Percentiles rank a stretch among this genome's conserved stretches.
Conservation (phyloP, 805 yeast genomes). For the Diddensiella caesifluorescens region DNA sequence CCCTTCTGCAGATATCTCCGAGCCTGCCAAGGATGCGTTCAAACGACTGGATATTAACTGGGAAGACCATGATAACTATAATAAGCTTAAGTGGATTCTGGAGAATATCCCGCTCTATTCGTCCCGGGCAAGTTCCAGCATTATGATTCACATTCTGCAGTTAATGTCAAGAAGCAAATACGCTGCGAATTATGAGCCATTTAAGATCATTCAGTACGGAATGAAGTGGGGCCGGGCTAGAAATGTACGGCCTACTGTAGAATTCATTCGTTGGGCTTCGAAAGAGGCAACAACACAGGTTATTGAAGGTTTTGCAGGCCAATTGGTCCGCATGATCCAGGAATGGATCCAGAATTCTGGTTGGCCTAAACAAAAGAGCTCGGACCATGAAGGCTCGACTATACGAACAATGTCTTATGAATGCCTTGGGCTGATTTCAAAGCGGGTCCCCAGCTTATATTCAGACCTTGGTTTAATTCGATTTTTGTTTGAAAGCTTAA, state of each 20-base stretch:
- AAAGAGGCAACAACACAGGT: too few relatives aligned
- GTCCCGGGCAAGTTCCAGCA: too few relatives aligned
- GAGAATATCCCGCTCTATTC: too few relatives aligned
- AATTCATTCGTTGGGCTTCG: too few relatives aligned
- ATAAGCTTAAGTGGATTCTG: background rate
- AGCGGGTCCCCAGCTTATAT: constrained; percentile 40
- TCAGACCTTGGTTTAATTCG: constrained; percentile 49
- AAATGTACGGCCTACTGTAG: too few relatives aligned
- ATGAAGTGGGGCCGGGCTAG: too few relatives aligned
- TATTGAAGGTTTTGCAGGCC: too few relatives aligned
- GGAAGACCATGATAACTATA: background rate
- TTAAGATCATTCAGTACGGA: constrained; percentile 36
- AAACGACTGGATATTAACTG: constrained; percentile 45
- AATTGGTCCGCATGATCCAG: too few relatives aligned
- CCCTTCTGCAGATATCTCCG: constrained; percentile 48
- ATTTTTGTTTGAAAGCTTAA: constrained; percentile 66
- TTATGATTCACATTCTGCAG: constrained; percentile 54
- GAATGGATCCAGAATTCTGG: too few relatives aligned
- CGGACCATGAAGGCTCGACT: constrained; percentile 22
- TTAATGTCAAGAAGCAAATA: constrained; percentile 47
- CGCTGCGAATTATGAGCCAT: constrained; percentile 44
- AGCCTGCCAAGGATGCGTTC: constrained; percentile 46
- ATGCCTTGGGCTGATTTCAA: constrained; percentile 67
- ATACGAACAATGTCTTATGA: constrained; percentile 49
- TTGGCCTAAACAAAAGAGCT: constrained; percentile 24